Base-by-base conservation (phyloP, 495 filamentous ascomycete genomes). In the Annulohypoxylon stygium region DNA sequence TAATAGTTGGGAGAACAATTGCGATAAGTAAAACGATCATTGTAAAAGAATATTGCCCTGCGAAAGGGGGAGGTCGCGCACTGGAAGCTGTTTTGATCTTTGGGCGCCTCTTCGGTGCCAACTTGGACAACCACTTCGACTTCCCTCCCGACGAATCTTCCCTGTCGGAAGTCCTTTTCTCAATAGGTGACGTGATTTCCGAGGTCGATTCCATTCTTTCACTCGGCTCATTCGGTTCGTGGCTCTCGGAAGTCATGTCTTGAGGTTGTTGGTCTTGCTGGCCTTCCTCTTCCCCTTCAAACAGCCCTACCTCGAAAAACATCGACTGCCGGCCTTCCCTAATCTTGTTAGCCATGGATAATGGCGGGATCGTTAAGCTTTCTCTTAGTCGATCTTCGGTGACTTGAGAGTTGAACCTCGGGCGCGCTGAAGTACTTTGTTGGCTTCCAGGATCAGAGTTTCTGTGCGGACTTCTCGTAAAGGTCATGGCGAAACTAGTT, bases 11-110 rank as follows among this genome's bases (percentile, higher is more conserved):
- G 48, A 88, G 61, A 71, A 88, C 76, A 53, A 88, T 76, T 57
- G 86, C 86, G 70, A 86, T 83, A 48, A 91, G 76, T 60, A 90
- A 75, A 33, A 85, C 76, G 70, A 88, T 75, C 60, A 89, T 73
- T 4, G 86, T 83, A 14, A 88, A 51, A 53, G 80, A 79, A 58
- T 83, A 76, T 16, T 83, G 61, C 61, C 78, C 78, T 25, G 81
- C 53, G 48, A 83, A 71, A 48, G 76, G 59, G 41, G 80, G 77
- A 69, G 83, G 83, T 26, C 80, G 81, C 47, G 82, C 78, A 74
- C 79, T 81, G 26, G 82, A 70, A 51, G 77, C 76, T 16, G 76
- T 75, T 65, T 81, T 82, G 65, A 87, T 78, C 60, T 69, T 78
- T n/a, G 83, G 82, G 61, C 83, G 77, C 26, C 75, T 81, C 14